phyloP scores from a whole-genome alignment of 2,329 filamentous ascomycete species.

The Helminthosporium solani region DNA sequence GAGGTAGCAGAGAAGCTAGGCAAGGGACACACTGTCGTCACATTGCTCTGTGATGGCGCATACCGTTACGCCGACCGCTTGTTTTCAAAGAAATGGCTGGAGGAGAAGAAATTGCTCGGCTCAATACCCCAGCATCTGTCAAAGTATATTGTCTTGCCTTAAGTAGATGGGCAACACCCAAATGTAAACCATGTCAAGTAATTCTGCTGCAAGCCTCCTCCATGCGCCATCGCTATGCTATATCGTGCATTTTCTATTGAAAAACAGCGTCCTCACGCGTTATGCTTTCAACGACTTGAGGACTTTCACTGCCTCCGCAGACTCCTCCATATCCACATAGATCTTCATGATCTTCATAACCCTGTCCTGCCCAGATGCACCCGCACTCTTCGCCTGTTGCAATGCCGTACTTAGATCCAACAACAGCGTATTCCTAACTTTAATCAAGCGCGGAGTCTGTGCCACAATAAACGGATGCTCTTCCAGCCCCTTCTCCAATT shows the following conservation, averaged over 20 bases:
- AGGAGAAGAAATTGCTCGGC: slow-evolving; percentile 76
- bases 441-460: slow-evolving; percentile 57
- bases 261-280: not conserved
- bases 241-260: slow-evolving; percentile 1
- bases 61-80: slow-evolving; percentile 93
- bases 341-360: slow-evolving; percentile 59
- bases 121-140: slow-evolving; percentile 82
- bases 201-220: not conserved
- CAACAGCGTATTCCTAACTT: slow-evolving; percentile 62
- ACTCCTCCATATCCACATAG: slow-evolving; percentile 63
- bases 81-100: slow-evolving; percentile 89
- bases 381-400: slow-evolving; percentile 54
- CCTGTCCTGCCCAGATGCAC: slow-evolving; percentile 42
- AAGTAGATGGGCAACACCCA: slow-evolving; percentile 1
- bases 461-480: slow-evolving; percentile 64
- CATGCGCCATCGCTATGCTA: slow-evolving; percentile 6
- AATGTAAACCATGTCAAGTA: not conserved
- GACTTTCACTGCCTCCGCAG: slow-evolving; percentile 59
- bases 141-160: slow-evolving; percentile 93
- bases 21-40: slow-evolving; percentile 86
- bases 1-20: slow-evolving; percentile 91
- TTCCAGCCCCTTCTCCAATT: slow-evolving; percentile 54
- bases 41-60: slow-evolving; percentile 92
- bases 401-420: slow-evolving; percentile 65
- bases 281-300: slow-evolving; percentile 45